phyloP scores from a whole-genome alignment of 176 grass and related monocot species.

The Oryza nivara region DNA sequence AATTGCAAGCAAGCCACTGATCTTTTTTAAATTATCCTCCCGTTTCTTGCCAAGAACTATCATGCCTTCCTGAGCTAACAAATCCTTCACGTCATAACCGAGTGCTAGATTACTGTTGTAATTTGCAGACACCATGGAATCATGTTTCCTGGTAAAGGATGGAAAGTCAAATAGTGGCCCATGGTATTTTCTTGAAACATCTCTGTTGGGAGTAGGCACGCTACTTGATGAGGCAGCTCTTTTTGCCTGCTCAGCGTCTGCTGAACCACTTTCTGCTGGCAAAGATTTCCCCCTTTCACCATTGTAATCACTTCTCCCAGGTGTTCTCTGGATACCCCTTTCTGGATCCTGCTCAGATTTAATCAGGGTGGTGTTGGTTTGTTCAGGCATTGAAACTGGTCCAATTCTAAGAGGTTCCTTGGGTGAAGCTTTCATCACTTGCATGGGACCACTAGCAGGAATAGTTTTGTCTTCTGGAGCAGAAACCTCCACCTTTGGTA shows the following conservation, averaged over 20 bases:
- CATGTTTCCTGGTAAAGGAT: slow-evolving; percentile 91
- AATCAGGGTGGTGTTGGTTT: slow-evolving; percentile 48
- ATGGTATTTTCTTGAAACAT: slow-evolving; percentile 87
- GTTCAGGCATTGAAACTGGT: slow-evolving; percentile 55
- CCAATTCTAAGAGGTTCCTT: slow-evolving; percentile 66
- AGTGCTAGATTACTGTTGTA: slow-evolving; percentile 79
- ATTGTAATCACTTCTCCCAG: slow-evolving; percentile 57
- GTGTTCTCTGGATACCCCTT: slow-evolving; percentile 63
- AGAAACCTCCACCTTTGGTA: slow-evolving; percentile 75
- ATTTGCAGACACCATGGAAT: slow-evolving; percentile 71
- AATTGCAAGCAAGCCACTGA: slow-evolving; percentile 83
- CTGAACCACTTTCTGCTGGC: slow-evolving; percentile 56
- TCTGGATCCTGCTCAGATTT: slow-evolving; percentile 95
- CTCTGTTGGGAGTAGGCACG: slow-evolving; percentile 48
- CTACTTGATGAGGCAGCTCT: slow-evolving; percentile 62
- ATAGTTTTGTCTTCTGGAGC: slow-evolving; percentile 63
- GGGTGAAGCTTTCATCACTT: slow-evolving; percentile 52
- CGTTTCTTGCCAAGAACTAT: slow-evolving; percentile 82
- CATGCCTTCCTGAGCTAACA: slow-evolving; percentile 84
- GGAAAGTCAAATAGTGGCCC: slow-evolving; percentile 96
- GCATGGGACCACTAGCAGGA: slow-evolving; percentile 39
- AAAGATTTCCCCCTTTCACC: slow-evolving; percentile 81
- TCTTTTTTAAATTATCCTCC: slow-evolving; percentile 87
- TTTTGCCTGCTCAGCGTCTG: slow-evolving; percentile 72
- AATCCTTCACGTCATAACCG: slow-evolving; percentile 91